Conservation (phyloP, 129 eudicot genomes). For the Helichrysum umbraculigerum region DNA sequence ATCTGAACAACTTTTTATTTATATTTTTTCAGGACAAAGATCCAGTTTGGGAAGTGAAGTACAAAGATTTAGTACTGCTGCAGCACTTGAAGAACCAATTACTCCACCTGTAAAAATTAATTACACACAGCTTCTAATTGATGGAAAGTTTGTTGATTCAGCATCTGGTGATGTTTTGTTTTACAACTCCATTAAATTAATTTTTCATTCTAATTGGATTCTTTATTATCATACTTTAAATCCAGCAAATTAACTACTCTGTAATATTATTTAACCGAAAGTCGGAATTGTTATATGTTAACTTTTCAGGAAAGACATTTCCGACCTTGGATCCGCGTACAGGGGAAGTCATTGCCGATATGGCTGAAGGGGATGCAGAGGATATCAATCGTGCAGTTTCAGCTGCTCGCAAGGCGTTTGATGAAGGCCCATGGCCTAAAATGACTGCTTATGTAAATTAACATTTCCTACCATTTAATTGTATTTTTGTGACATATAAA, state of each 20-base stretch:
- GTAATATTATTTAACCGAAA: background rate
- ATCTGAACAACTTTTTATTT: background rate
- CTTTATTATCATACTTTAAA: background rate
- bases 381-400: slow-evolving; percentile 61
- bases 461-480: background rate
- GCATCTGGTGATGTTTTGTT: slow-evolving; percentile 48
- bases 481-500: background rate
- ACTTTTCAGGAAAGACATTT: slow-evolving; percentile 45
- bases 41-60: slow-evolving; percentile 24
- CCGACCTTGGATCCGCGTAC: slow-evolving; percentile 59
- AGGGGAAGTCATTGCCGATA: slow-evolving; percentile 51
- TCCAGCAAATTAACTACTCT: background rate
- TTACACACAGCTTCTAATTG: slow-evolving; percentile 54
- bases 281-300: background rate
- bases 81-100: slow-evolving; percentile 46
- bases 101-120: slow-evolving; percentile 52
- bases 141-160: slow-evolving; percentile 65
- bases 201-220: background rate
- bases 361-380: slow-evolving; percentile 63
- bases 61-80: slow-evolving; percentile 43
- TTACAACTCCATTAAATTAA: no score
- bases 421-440: slow-evolving; percentile 67
- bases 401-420: slow-evolving; percentile 64
- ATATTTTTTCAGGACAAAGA: slow-evolving; percentile 32
- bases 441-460: slow-evolving; percentile 52